A percentile compares a stretch with the other conserved stretches of the same genome.
phyloP scores from a whole-genome alignment of 352 stramenopile species.

The Globisporangium cederbergense region DNA sequence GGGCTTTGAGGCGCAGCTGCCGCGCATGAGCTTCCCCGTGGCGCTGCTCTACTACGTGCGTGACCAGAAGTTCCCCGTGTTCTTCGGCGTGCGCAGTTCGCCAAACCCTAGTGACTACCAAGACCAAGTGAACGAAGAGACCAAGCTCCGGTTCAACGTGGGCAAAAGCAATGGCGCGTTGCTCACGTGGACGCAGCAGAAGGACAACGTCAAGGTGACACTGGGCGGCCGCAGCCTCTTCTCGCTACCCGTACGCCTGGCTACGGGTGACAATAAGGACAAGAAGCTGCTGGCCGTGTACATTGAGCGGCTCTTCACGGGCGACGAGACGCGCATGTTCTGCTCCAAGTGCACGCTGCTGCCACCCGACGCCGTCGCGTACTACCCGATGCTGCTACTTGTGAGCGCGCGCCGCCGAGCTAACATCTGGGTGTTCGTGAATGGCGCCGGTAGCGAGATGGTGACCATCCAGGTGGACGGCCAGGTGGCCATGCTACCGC shows the following conservation, averaged over 20 bases:
- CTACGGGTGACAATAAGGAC: conserved; percentile 21
- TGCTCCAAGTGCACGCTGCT: conserved; percentile 78
- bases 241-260: conserved; percentile 49
- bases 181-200: conserved; percentile 53
- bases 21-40: conserved; percentile 62
- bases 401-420: conserved; percentile 33
- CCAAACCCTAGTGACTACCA: conserved; percentile 20
- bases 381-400: conserved; percentile 61
- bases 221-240: conserved; percentile 66
- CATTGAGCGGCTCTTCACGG: conserved; percentile 63
- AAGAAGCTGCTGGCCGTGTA: conserved; percentile 61
- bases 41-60: conserved; percentile 78
- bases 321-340: conserved; percentile 76
- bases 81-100: conserved; percentile 36
- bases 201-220: conserved; percentile 57
- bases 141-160: conserved; percentile 49
- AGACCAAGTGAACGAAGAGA: conserved; percentile 4
- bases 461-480: conserved; percentile 61
- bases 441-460: conserved; percentile 43
- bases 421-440: conserved; percentile 71
- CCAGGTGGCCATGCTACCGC: conserved; percentile 43
- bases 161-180: conserved; percentile 37
- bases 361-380: conserved; percentile 47
- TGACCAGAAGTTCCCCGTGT: conserved; percentile 69
- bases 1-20: conserved; percentile 16